Evolutionary conservation across 2,329 filamentous ascomycete genomes (phyloP), one percentile per base, ranked within the genome.

Genomic region (Cordyceps sp.): DNA sequence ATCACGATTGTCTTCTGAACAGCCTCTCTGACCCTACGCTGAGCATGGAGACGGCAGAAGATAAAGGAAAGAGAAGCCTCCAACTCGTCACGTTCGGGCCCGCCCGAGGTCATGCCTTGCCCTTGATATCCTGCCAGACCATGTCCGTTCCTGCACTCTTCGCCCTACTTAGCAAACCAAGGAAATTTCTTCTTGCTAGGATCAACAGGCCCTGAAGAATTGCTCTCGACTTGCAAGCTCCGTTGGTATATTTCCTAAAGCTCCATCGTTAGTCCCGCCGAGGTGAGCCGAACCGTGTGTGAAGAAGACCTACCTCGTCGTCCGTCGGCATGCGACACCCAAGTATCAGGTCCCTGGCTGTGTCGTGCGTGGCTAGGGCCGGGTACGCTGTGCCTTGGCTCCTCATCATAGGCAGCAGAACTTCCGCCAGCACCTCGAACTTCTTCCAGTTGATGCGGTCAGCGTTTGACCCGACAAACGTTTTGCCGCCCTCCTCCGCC

Each of bases 371-470:
- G 22, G 62, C 60, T 38, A 88, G 59, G 38, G 76, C 78, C 18
- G 73, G 70, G 45, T 94, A 94, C 5, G 84, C 76, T 30, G 74
- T 74, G 33, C 81, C 80, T 54, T 96, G 86, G 46, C 88, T 93
- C 55, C 78, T 79, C 69, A 94, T 92, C 33, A 98, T 76, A 3
- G 83, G 79, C 37, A 94, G 64, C 33, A 96, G 69, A 5, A 94
- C 81, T 44, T 96, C 88, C 6, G 86, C 86, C 55, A 96, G 75
- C 21, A 98, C 78, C 54, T 96, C 88, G 46, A 96, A 98, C 51
- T 98, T 98, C 55, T 79, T 85, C 90, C 90, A 98, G 51, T 96
- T 96, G 50, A 98, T 82, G 32, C 82, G 66, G 39, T 83, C 72
- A 40, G 65, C 72, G 37, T 73, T 66, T 3, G 70, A 65, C 7